A percentile compares a stretch with the other conserved stretches of the same genome.
These are phyloP conservation scores for Gardenia jasminoides DNA, from an alignment of 257 asterid genomes.

Conservation along the genomic window DNA sequence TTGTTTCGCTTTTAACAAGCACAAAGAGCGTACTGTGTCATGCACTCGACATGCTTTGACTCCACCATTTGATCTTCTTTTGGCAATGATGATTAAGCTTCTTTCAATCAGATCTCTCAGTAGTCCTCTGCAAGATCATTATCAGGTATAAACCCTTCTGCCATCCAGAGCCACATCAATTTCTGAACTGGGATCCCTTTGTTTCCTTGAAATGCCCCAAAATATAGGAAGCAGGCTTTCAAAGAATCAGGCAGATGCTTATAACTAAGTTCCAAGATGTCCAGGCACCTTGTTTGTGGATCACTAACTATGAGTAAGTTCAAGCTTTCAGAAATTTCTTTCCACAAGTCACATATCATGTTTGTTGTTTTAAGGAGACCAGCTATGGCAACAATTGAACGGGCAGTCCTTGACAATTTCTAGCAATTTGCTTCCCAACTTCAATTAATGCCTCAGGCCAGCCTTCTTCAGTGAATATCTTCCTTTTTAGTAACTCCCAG, in stretches of 20 bases:
- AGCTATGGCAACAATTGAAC: conserved; percentile 3
- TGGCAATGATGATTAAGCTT: neutral
- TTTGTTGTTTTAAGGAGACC: conserved; percentile 13
- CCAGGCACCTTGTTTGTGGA: neutral
- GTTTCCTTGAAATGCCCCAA: neutral
- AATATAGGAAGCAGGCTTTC: neutral
- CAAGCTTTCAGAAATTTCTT: neutral
- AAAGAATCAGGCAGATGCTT: neutral
- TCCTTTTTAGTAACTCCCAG: neutral
- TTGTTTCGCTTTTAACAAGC: neutral
- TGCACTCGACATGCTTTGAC: conserved; percentile 5
- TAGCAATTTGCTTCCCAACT: neutral
- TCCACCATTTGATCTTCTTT: neutral
- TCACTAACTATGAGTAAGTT: neutral
- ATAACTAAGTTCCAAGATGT: neutral
- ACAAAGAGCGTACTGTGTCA: neutral
- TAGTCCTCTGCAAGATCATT: neutral
- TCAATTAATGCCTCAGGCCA: neutral
- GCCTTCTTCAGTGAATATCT: neutral
- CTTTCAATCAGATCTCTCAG: neutral
- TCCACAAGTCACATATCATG: neutral
- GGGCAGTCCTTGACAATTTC: neutral
- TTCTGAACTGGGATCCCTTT: neutral
- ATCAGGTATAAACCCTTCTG: neutral
- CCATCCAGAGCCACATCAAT: neutral